Evolutionary conservation across 2,329 filamentous ascomycete genomes (phyloP).

Genomic region (Penicillium palitans): DNA sequence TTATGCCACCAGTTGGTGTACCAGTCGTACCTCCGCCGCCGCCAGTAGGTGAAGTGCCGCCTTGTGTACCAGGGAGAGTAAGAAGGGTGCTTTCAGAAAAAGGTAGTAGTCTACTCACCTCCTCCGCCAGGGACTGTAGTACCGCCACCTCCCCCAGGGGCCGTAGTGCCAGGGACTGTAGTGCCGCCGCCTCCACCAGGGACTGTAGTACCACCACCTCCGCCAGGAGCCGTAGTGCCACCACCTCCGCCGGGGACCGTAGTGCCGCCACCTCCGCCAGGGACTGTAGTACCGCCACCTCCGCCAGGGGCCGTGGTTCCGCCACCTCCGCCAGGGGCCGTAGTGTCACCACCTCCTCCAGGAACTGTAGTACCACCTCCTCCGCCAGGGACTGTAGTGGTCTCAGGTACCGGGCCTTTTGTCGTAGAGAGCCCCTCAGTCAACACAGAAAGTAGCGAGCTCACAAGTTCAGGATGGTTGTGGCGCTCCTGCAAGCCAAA

Average conservation of each 20-base stretch:
- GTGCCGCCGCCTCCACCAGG: background rate
- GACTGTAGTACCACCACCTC: background rate
- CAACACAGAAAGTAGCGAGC: constrained; percentile 9
- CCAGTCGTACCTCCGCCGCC: background rate
- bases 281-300: background rate
- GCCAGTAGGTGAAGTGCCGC: background rate
- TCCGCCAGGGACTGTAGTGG: background rate
- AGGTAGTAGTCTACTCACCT: background rate
- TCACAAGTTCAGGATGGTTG: constrained; percentile 3
- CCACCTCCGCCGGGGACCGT: background rate
- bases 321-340: background rate
- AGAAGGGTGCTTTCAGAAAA: background rate
- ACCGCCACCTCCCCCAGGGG: background rate
- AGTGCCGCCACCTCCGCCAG: background rate
- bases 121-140: background rate
- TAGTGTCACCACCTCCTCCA: background rate
- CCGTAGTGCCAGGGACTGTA: background rate
- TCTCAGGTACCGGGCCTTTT: background rate
- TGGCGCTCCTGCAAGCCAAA: constrained; percentile 6
- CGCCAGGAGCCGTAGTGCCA: background rate
- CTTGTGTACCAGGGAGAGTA: background rate
- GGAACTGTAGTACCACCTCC: background rate
- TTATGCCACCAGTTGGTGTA: background rate
- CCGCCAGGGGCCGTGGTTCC: background rate
- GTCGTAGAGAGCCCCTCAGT: constrained; percentile 2